Percentiles rank a stretch among this genome's conserved stretches.
These are phyloP conservation scores for Mariannaea sp. DNA, from an alignment of 2,329 filamentous ascomycete species.

Conservation along the genomic window DNA sequence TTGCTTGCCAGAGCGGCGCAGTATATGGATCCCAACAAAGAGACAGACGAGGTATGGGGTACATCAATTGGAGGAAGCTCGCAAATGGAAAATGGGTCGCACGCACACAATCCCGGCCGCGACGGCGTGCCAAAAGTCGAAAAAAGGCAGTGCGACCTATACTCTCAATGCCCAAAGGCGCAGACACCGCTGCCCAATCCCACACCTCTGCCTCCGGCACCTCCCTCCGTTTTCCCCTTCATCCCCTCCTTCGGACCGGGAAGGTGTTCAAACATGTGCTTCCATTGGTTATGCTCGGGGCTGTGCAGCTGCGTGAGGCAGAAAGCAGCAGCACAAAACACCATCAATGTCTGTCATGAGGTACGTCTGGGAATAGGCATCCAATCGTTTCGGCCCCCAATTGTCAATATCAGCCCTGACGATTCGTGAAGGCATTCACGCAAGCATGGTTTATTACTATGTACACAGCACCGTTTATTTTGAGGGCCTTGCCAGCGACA, in stretches of 20 bases:
- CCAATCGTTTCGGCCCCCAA: constrained; percentile 16
- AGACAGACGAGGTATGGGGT: constrained; percentile 17
- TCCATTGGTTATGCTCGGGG: constrained; percentile 15
- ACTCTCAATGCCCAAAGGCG: constrained; percentile 30
- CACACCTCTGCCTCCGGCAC: constrained; percentile 26
- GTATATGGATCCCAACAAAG: constrained; percentile 22
- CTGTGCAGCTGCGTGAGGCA: constrained; percentile 16
- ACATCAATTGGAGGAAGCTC: constrained; percentile 27
- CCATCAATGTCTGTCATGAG: neutral
- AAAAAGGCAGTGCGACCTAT: constrained; percentile 35
- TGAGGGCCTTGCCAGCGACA: too few relatives aligned
- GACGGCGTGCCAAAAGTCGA: constrained; percentile 35
- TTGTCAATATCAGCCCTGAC: constrained; percentile 1
- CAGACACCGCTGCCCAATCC: constrained; percentile 37
- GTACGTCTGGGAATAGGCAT: constrained; percentile 14
- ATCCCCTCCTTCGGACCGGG: constrained; percentile 9
- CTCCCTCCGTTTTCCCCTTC: constrained; percentile 9
- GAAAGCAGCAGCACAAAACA: constrained; percentile 5
- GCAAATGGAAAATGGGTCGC: constrained; percentile 35
- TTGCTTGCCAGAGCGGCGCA: constrained; percentile 22
- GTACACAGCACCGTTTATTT: too few relatives aligned
- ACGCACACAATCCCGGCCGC: constrained; percentile 35
- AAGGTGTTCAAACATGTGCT: neutral
- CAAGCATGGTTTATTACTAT: constrained; percentile 2
- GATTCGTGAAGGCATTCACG: constrained; percentile 3